Base-by-base conservation (phyloP, 768 basidiomycete species). In the Leccinellum luteum region DNA sequence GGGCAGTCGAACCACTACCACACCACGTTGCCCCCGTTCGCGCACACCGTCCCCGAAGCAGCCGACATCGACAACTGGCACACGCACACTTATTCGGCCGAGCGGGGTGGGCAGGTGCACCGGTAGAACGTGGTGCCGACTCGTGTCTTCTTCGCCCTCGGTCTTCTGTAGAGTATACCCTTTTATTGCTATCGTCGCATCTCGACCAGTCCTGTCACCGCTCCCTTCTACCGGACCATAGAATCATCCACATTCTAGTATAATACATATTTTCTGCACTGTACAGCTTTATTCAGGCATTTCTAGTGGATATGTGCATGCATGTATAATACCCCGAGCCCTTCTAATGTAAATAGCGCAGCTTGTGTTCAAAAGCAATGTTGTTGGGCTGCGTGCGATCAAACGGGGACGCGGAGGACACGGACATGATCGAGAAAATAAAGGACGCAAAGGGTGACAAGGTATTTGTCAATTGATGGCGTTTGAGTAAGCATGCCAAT, bases 61-160 rank as follows among this genome's bases (percentile, higher is more conserved):
- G 73, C 75, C 34, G 78, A 76, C 54, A 78, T 86, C 69, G 82
- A 85, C 69, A 78, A 66, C 43, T 88, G 86, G 86, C 82, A 86
- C 61, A 67, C 76, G 6, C 67, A 70, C 51, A 58, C 57, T 0
- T 87, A 87, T 56, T 85, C 85, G 48, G 82, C 86, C 35, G 85
- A 87, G 69, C 82, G 86, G 32, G 69, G 86, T 25, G 69, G 79
- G 8, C 82, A 81, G 59, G 73, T 86, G 35, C 85, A 85, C 68
- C 81, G 84, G 64, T 86, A 79, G 76, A 73, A 34, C 34, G 5
- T 25, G 7, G 9, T 10, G 35, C 55, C 52, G 21, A 21, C 19
- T 35, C 27, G 15, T 35, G 38, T 48, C 19, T 21, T 25, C 19
- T 25, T 21, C n/a, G 25, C 12, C 30, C 27, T 43, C 27, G 17